Base-by-base conservation (phyloP, 106 monocot genomes). In the Apostasia shenzhenica region DNA sequence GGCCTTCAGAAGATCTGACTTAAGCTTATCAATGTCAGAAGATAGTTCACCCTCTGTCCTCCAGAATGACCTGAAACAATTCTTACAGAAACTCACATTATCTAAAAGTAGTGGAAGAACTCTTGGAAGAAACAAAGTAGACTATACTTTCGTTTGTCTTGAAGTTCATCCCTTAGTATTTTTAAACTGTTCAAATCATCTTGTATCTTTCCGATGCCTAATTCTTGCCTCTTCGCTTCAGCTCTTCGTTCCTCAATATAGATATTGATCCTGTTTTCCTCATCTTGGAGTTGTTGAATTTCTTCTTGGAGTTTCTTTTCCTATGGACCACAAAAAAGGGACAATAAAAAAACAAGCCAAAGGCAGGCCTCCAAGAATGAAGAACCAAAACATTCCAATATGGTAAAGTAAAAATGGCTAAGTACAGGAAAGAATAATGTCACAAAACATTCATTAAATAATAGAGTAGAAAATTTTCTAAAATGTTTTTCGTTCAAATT, bases 1-100 rank as follows among this genome's bases (percentile, higher is more conserved):
- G 59, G 92, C 92, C 75, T 97, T 97, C 45, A 89, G 63, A 69
- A 89, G 73, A 50, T 97, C 92, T 70, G 86, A 80, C 72, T 58
- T 89, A 71, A 92, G 86, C 79, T 80, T 86, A 59, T 97, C 87
- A 75, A 92, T 87, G 73, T 97, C 97, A 71, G 84, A 69, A 72
- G 86, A 59, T 53, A 89, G 86, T 41, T 92, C 87, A 8, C 81
- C 76, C 80, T 97, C 97, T 78, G 84, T 82, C 77, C 87, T 97
- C 97, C 97, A 97, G 54, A 89, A 72, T 45, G 73, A 80, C 82
- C 97, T 97, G 77, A 77, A 73, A 76, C 26, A 39, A 61, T 13
- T n/a, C 53, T 69, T 60, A 43, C 43, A 47, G 14, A 2, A 41
- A 11, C 14, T 62, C 57, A 77, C 43, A 6, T 69, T 14, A 72